Percentiles rank a stretch among this genome's conserved stretches.
Conservation (phyloP, 345 rosid genomes). For the Lepidium sativum region DNA sequence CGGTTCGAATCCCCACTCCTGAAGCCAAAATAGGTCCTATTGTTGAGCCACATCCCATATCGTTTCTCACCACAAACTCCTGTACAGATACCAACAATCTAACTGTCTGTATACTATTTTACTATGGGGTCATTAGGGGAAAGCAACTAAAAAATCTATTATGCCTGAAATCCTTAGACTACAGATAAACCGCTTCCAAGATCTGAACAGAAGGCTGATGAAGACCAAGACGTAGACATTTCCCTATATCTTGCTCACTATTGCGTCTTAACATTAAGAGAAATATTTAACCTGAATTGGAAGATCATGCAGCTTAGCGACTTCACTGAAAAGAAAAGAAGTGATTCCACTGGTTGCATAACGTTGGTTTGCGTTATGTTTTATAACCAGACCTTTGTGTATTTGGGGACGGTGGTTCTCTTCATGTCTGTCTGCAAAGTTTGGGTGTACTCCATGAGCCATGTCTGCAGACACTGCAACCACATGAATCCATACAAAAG, state of each 20-base stretch:
- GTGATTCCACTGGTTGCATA: constrained; percentile 93
- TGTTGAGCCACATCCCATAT: constrained; percentile 98
- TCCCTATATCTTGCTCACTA: neutral
- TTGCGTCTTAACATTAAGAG: neutral
- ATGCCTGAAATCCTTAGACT: too few species aligned
- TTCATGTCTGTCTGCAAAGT: constrained; percentile 84
- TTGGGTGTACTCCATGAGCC: constrained; percentile 98
- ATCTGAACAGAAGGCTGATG: neutral
- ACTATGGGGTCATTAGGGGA: neutral
- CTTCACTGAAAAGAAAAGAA: constrained; percentile 82
- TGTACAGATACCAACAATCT: constrained; percentile 14
- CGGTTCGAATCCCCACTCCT: constrained; percentile 82
- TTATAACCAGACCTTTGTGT: constrained; percentile 86
- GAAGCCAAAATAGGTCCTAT: constrained; percentile 96
- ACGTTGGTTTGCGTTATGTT: constrained; percentile 92
- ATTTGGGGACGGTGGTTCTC: constrained; percentile 85
- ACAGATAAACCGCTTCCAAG: too few species aligned
- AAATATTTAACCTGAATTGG: constrained; percentile 67
- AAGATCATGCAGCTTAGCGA: constrained; percentile 63
- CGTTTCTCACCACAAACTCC: constrained; percentile 97
- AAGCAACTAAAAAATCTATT: neutral
- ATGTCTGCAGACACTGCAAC: constrained; percentile 81
- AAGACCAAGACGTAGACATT: neutral
- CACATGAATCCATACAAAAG: constrained; percentile 4
- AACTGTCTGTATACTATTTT: neutral